phyloP scores from a whole-genome alignment of 176 grass and related monocot genomes.

The Cymbopogon citratus region DNA sequence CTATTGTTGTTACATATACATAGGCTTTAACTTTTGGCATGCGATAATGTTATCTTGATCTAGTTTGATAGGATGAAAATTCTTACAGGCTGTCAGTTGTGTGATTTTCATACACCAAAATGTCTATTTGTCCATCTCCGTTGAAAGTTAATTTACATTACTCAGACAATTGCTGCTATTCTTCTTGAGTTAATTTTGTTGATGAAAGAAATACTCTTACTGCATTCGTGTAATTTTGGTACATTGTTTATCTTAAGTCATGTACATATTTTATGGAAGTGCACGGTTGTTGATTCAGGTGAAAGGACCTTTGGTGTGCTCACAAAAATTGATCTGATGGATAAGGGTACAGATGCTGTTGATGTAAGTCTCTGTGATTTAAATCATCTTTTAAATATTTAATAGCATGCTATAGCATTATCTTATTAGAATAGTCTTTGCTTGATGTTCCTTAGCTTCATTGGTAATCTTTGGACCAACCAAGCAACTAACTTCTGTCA shows the following conservation, averaged over 20 bases:
- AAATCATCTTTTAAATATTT: background rate
- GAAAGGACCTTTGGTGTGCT: slow-evolving; percentile 97
- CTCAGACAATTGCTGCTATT: background rate
- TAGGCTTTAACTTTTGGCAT: slow-evolving; percentile 1
- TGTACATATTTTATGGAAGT: background rate
- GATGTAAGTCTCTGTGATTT: slow-evolving; percentile 66
- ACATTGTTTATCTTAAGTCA: background rate
- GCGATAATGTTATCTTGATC: background rate
- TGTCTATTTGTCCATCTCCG: background rate
- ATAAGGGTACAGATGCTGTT: slow-evolving; percentile 99
- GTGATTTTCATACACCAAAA: background rate
- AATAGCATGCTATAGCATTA: background rate
- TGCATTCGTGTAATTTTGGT: background rate
- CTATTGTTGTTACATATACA: background rate
- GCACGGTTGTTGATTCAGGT: slow-evolving; percentile 50
- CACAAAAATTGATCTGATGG: slow-evolving; percentile 99
- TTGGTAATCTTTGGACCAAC: background rate
- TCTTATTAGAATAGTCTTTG: background rate
- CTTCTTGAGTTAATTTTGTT: background rate
- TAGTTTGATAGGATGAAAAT: background rate
- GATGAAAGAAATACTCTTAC: background rate
- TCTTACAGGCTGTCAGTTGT: background rate
- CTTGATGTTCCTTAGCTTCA: background rate
- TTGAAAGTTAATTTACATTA: background rate
- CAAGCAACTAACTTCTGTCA: background rate